phyloP scores from a whole-genome alignment of 129 eudicot species.

The Flaveria trinervia region DNA sequence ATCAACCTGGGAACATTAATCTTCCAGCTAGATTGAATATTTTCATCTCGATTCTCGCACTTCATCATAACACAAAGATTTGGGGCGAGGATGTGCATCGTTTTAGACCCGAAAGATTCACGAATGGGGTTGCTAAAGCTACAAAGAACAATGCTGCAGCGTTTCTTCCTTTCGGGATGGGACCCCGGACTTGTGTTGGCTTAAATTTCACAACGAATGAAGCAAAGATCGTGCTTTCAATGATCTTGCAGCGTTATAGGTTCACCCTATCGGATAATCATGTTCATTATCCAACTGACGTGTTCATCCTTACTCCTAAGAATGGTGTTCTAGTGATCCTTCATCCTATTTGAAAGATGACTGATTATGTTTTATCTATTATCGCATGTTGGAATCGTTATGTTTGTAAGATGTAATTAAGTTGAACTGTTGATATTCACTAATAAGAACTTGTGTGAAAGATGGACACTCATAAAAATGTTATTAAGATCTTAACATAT shows the following conservation, averaged over 20 bases:
- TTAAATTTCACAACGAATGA: conserved; percentile 53
- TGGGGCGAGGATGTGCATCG: conserved; percentile 58
- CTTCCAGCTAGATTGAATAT: conserved; percentile 43
- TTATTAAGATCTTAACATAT: no score
- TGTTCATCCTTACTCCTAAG: conserved; percentile 39
- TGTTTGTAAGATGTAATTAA: neutral
- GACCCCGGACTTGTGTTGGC: conserved; percentile 52
- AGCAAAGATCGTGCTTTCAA: conserved; percentile 52
- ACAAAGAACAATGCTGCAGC: conserved; percentile 52
- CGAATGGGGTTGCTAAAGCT: conserved; percentile 57
- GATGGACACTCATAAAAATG: no score
- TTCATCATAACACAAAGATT: conserved; percentile 50
- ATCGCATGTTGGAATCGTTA: neutral
- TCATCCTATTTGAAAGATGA: conserved; percentile 23
- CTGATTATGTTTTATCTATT: neutral
- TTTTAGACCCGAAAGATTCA: conserved; percentile 61
- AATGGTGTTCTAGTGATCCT: conserved; percentile 52
- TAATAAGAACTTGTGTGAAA: neutral
- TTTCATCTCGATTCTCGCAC: conserved; percentile 44
- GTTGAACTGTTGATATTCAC: neutral
- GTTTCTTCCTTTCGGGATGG: conserved; percentile 60
- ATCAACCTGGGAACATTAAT: conserved; percentile 38
- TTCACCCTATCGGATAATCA: conserved; percentile 51
- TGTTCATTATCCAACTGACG: conserved; percentile 41
- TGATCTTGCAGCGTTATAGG: conserved; percentile 57